phyloP scores from a whole-genome alignment of 495 filamentous ascomycete species.

The Symbiotaphrina buchneri region DNA sequence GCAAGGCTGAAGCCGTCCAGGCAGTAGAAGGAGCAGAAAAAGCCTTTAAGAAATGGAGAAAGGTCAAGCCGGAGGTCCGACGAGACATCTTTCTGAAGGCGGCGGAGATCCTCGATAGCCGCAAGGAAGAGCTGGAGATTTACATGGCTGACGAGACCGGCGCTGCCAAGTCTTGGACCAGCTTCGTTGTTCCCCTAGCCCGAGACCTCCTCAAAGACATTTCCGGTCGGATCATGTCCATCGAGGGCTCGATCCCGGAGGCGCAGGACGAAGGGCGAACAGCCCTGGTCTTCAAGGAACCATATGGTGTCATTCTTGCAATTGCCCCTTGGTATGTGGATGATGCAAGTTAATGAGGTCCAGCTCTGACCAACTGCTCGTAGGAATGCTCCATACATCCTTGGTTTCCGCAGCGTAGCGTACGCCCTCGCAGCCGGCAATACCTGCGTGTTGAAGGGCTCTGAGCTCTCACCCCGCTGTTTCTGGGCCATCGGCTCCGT shows the following conservation, averaged over 20 bases:
- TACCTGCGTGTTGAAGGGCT: constrained; percentile 53
- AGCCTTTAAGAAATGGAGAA: constrained; percentile 51
- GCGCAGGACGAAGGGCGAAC: constrained; percentile 26
- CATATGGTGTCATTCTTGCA: constrained; percentile 57
- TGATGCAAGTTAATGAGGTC: not conserved
- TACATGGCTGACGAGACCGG: constrained; percentile 54
- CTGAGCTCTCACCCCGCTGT: constrained; percentile 52
- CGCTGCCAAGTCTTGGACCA: constrained; percentile 23
- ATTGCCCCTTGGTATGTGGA: constrained; percentile 63
- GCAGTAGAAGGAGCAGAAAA: constrained; percentile 41
- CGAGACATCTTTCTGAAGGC: constrained; percentile 52
- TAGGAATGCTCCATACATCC: constrained; percentile 15
- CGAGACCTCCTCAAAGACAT: constrained; percentile 43
- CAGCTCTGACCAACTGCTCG: not conserved
- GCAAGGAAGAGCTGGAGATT: constrained; percentile 35
- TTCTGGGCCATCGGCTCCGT: constrained; percentile 46
- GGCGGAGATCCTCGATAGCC: constrained; percentile 38
- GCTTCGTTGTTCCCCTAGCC: constrained; percentile 39
- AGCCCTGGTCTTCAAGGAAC: constrained; percentile 60
- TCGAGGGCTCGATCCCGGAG: constrained; percentile 39
- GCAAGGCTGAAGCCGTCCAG: constrained; percentile 31
- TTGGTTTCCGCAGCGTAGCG: constrained; percentile 24
- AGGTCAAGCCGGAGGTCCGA: constrained; percentile 32
- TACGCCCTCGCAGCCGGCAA: constrained; percentile 70
- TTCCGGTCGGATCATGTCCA: constrained; percentile 35